Percentiles rank a stretch among this genome's conserved stretches.
Conservation (phyloP, 164 flowering plant species). For the Sextonia rubra region DNA sequence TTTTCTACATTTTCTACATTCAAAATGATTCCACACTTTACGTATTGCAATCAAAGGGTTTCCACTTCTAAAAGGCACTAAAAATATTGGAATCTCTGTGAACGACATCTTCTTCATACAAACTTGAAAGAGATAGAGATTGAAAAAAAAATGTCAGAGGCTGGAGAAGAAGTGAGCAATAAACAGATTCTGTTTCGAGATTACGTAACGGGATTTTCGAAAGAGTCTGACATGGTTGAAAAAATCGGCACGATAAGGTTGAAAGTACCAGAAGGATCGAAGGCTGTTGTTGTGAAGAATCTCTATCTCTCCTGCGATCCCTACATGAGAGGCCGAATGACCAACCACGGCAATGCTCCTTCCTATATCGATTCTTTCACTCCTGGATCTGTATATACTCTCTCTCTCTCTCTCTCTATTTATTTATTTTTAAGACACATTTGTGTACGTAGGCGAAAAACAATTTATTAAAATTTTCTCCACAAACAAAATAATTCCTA, state of each 20-base stretch:
- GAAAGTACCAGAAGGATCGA: slow-evolving; percentile 19
- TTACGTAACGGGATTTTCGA: slow-evolving; percentile 22
- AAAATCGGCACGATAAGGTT: slow-evolving; percentile 7
- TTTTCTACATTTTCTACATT: too few species aligned
- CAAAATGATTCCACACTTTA: too few species aligned
- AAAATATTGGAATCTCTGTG: too few species aligned
- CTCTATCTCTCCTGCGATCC: slow-evolving; percentile 31
- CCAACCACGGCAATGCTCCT: not conserved
- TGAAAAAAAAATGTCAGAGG: not conserved
- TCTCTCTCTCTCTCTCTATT: not conserved
- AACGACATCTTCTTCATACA: not conserved
- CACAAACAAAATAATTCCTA: too few species aligned
- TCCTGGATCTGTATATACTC: slow-evolving; percentile 15
- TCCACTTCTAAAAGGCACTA: too few species aligned
- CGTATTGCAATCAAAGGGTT: too few species aligned
- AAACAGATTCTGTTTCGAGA: slow-evolving; percentile 25
- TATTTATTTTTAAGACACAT: not conserved
- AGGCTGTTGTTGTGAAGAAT: slow-evolving; percentile 24
- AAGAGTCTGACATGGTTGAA: slow-evolving; percentile 31
- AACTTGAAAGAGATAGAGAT: not conserved
- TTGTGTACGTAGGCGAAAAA: too few species aligned
- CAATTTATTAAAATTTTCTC: too few species aligned
- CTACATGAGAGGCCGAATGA: slow-evolving; percentile 19
- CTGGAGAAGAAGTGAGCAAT: slow-evolving; percentile 20
- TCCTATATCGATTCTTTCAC: slow-evolving; percentile 8